These are phyloP conservation scores for Tylopilus cervinicoccineus DNA, from an alignment of 768 basidiomycete species.

Conservation along the genomic window DNA sequence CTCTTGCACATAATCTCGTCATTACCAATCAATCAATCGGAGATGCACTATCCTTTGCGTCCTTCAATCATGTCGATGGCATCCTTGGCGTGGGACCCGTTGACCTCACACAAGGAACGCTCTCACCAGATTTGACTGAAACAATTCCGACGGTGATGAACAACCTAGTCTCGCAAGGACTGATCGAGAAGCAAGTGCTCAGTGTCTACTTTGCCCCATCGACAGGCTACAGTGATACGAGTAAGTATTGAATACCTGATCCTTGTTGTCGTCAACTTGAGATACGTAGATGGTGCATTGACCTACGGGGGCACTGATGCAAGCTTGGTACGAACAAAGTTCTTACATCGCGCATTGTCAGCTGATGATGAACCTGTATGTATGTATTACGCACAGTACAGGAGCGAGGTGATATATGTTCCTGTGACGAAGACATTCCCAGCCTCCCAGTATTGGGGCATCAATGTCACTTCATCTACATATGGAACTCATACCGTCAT, in stretches of 20 bases:
- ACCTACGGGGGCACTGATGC: slow-evolving; percentile 23
- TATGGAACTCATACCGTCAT: too few relatives aligned
- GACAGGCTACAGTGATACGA: slow-evolving; percentile 6
- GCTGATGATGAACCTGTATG: neutral
- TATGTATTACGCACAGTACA: slow-evolving; percentile 10
- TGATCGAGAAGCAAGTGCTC: slow-evolving; percentile 11
- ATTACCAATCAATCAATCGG: slow-evolving; percentile 28
- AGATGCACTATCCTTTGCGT: slow-evolving; percentile 6
- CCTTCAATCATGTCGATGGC: slow-evolving; percentile 21
- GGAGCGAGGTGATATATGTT: slow-evolving; percentile 20
- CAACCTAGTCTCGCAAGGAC: slow-evolving; percentile 18
- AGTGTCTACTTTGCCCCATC: slow-evolving; percentile 22
- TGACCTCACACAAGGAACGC: slow-evolving; percentile 9
- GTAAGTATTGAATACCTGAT: neutral
- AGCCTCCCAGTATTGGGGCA: too few relatives aligned
- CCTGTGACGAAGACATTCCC: too few relatives aligned
- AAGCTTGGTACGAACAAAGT: slow-evolving; percentile 7
- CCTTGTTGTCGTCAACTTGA: neutral
- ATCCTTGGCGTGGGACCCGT: slow-evolving; percentile 26
- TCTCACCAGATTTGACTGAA: neutral
- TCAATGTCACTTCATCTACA: too few relatives aligned
- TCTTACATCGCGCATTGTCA: neutral
- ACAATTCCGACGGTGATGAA: slow-evolving; percentile 22
- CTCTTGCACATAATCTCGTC: slow-evolving; percentile 19
- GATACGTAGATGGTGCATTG: slow-evolving; percentile 19